Evolutionary conservation across 2,329 filamentous ascomycete species (phyloP).

Genomic region (Fusarium nygamai): DNA sequence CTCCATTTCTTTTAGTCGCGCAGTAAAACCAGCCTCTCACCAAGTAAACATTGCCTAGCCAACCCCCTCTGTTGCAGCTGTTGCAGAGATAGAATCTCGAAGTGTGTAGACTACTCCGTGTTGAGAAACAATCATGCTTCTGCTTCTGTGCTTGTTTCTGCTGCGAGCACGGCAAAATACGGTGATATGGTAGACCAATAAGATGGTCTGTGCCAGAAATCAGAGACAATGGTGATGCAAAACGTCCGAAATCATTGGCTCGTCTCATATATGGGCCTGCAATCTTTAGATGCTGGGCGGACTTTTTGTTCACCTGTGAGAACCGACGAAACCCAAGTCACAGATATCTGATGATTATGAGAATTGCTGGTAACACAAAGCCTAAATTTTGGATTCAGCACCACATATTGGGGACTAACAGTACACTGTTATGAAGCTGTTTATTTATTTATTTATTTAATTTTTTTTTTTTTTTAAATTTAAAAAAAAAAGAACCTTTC

Average conservation of each 20-base stretch:
- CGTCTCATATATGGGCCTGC: constrained; percentile 22
- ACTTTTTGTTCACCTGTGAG: constrained; percentile 22
- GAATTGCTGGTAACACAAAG: neutral
- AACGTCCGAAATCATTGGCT: constrained; percentile 30
- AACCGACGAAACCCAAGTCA: neutral
- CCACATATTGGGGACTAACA: neutral
- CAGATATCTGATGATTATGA: neutral
- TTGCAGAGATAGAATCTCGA: neutral
- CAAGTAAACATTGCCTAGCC: constrained; percentile 23
- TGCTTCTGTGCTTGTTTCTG: neutral
- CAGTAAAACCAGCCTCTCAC: constrained; percentile 25
- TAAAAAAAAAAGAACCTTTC: no score
- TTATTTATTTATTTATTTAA: no score
- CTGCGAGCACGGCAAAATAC: constrained; percentile 13
- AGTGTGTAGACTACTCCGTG: neutral
- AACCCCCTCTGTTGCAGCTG: constrained; percentile 3
- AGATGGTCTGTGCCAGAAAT: constrained; percentile 35
- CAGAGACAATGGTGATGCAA: constrained; percentile 38
- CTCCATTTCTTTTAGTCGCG: constrained; percentile 3
- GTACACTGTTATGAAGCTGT: neutral
- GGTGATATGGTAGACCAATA: constrained; percentile 23
- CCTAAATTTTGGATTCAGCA: neutral
- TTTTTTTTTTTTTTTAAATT: no score
- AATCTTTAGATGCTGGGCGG: constrained; percentile 15
- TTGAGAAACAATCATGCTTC: neutral